These are phyloP conservation scores for Trypanosomatidae sp. DNA, from an alignment of 208 protist species.

Conservation along the genomic window DNA sequence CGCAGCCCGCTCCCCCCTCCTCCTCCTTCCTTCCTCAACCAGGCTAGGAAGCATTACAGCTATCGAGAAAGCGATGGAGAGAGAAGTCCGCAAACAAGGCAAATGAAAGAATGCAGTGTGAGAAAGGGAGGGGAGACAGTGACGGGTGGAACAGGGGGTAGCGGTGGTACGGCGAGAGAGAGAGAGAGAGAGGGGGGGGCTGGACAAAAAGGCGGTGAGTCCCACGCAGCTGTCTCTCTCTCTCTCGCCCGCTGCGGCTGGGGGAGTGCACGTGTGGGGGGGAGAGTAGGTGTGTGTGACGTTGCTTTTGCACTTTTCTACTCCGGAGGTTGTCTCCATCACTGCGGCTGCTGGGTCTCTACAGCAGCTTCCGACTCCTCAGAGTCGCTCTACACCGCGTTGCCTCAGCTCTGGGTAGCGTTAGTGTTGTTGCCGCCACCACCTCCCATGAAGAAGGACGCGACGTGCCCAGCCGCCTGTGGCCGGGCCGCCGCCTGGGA, in stretches of 20 bases:
- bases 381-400: neutral
- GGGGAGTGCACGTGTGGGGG: neutral
- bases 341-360: neutral
- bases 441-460: slow-evolving; percentile 30
- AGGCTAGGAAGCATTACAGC: neutral
- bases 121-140: slow-evolving; percentile 2
- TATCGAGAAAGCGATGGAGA: neutral
- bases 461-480: slow-evolving; percentile 42
- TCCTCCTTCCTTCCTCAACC: too few relatives aligned
- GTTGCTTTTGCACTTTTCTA: neutral
- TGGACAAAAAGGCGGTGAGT: neutral
- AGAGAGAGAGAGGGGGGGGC: neutral
- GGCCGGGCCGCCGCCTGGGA: slow-evolving; percentile 48
- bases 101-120: slow-evolving; percentile 16
- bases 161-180: slow-evolving; percentile 6
- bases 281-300: neutral
- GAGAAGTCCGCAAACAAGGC: neutral
- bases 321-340: neutral
- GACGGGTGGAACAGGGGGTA: too few relatives aligned
- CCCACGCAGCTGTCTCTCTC: neutral
- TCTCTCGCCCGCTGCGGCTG: neutral
- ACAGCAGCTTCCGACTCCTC: neutral
- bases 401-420: neutral
- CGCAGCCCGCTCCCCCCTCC: too few relatives aligned
- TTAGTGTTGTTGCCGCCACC: neutral